A percentile compares a stretch with the other conserved stretches of the same genome.
These are phyloP conservation scores for Omphalea diandra DNA, from an alignment of 441 rosid genomes.

Conservation along the genomic window DNA sequence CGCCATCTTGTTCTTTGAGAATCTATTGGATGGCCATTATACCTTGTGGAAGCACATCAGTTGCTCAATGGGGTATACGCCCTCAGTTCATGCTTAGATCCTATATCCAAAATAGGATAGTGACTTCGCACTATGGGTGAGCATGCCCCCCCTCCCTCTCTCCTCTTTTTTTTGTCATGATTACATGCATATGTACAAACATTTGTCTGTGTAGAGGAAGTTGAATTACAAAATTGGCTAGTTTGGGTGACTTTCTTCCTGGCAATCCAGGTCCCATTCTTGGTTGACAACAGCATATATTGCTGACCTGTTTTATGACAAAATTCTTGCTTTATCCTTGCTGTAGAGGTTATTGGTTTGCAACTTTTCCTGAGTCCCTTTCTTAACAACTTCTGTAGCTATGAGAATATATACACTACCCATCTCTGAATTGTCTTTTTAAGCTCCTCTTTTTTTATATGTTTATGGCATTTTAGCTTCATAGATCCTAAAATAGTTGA, in stretches of 20 bases:
- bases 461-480: neutral
- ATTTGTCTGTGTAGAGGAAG: neutral
- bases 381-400: neutral
- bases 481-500: neutral
- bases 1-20: conserved; percentile 25
- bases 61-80: conserved; percentile 80
- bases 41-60: conserved; percentile 74
- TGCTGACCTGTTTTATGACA: neutral
- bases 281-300: neutral
- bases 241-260: neutral
- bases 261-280: too few species aligned
- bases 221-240: neutral
- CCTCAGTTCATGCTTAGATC: conserved; percentile 56
- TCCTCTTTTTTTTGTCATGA: neutral
- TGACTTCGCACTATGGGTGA: conserved; percentile 49
- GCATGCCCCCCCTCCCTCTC: conserved; percentile 22
- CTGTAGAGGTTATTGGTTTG: neutral
- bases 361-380: neutral
- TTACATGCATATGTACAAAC: too few species aligned
- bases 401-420: neutral
- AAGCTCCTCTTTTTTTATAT: too few species aligned
- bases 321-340: neutral
- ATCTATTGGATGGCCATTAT: conserved; percentile 60
- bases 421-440: neutral
- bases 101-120: conserved; percentile 37